Conservation (phyloP, 2,329 filamentous ascomycete genomes). For the Sporothrix luriei region DNA sequence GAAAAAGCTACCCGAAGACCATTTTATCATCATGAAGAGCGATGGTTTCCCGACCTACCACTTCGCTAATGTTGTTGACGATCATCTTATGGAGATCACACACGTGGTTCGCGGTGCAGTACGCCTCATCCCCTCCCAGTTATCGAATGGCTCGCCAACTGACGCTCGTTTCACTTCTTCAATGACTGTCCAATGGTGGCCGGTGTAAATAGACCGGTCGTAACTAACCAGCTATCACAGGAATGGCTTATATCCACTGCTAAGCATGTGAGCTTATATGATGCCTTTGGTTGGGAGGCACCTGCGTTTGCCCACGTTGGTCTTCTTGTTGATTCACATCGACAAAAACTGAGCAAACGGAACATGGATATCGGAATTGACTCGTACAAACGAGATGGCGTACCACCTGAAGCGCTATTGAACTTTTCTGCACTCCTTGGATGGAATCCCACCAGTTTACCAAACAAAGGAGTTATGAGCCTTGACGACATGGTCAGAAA, state of each 20-base stretch:
- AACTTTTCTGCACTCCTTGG: slow-evolving; percentile 87
- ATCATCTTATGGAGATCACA: slow-evolving; percentile 92
- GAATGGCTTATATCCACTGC: slow-evolving; percentile 98
- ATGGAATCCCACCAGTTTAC: slow-evolving; percentile 64
- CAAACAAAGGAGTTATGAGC: slow-evolving; percentile 68
- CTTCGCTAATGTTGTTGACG: slow-evolving; percentile 94
- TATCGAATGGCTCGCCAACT: not conserved
- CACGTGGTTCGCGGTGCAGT: slow-evolving; percentile 89
- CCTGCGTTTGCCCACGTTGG: slow-evolving; percentile 81
- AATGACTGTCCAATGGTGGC: not conserved
- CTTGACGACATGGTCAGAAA: slow-evolving; percentile 70
- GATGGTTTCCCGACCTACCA: slow-evolving; percentile 96
- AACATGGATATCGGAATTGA: slow-evolving; percentile 59
- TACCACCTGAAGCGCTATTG: slow-evolving; percentile 56
- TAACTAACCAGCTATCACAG: slow-evolving; percentile 43
- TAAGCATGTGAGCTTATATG: slow-evolving; percentile 69
- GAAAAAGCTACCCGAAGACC: slow-evolving; percentile 63
- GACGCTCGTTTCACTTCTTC: not conserved
- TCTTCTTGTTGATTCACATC: slow-evolving; percentile 67
- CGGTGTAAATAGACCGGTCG: not conserved
- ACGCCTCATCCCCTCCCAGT: slow-evolving; percentile 42
- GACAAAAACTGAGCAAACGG: slow-evolving; percentile 84
- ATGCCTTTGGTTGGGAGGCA: slow-evolving; percentile 72
- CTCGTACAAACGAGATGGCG: slow-evolving; percentile 52
- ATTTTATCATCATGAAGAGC: slow-evolving; percentile 87